Evolutionary conservation across 768 basidiomycete species (phyloP), one percentile per base, ranked within the genome.

Genomic region (Xerocomus spinulosus): DNA sequence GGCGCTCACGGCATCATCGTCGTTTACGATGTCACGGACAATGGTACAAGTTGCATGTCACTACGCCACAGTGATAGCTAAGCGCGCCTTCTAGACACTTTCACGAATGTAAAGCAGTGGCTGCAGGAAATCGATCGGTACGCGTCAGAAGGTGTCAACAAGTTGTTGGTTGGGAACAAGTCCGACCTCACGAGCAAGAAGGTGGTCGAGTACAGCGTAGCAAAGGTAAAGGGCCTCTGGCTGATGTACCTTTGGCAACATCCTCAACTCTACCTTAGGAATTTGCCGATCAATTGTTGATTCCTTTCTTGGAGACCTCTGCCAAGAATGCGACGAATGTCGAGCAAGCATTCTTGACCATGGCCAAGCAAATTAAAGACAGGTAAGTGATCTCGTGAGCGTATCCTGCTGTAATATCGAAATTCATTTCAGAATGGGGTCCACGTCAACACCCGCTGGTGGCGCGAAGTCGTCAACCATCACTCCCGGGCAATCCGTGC

Each of bases 321-420:
- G 96, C 96, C 29, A 98, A 98, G 87, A 92, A 89, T 61, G 92
- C 94, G 44, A 94, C 93, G 52, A 96, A 96, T 59, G 96, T 99
- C 51, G 96, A 99, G 69, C 92, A 99, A 70, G 94, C 96, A 5
- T 99, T 99, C 82, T 84, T 97, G 77, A 94, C 93, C 25, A 91
- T 99, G 81, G 94, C 96, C 4, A 90, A 95, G 76, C 90, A 92
- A 71, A 92, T 92, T 66, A 92, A 92, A 68, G 90, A 92, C 68
- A 82, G 89, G 89, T 87, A 60, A 26, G 80, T 54, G 3, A 18
- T 10, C 32, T 9, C 9, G 36, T 12, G n/a, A 15, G 5, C 14
- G 23, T 9, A 29, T 17, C 17, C 26, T 20, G 28, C 39, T 10
- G 28, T 30, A 15, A 25, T 46, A 12, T 42, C 53, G 17, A 46